Percentiles rank a stretch among this genome's conserved stretches.
These are phyloP conservation scores for Lippia alba DNA, from an alignment of 305 asterid species.

Conservation along the genomic window DNA sequence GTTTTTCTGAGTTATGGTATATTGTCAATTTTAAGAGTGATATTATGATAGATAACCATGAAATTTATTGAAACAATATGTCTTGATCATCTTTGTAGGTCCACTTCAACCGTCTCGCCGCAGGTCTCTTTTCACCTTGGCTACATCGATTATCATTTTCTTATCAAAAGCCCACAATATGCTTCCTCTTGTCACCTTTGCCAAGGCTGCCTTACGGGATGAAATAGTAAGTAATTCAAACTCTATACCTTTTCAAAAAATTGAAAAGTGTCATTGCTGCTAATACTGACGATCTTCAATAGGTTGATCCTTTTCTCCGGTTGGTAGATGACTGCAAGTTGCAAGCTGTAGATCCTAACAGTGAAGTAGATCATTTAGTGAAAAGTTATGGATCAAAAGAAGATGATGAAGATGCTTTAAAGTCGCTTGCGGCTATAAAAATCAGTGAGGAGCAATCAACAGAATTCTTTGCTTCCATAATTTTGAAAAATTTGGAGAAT, in stretches of 20 bases:
- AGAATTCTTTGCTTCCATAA: slow-evolving; percentile 60
- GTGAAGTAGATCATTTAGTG: slow-evolving; percentile 34
- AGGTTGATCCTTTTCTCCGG: slow-evolving; percentile 81
- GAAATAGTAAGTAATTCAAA: slow-evolving; percentile 54
- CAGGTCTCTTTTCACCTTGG: slow-evolving; percentile 75
- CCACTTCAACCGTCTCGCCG: slow-evolving; percentile 72
- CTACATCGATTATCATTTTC: slow-evolving; percentile 79
- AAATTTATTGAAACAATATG: slow-evolving; percentile 11
- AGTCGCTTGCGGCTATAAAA: slow-evolving; percentile 52
- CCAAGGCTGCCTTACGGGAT: slow-evolving; percentile 61
- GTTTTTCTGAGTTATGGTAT: background rate
- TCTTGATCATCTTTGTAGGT: slow-evolving; percentile 49
- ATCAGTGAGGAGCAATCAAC: slow-evolving; percentile 63
- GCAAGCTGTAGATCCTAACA: slow-evolving; percentile 51
- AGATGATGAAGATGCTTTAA: slow-evolving; percentile 73
- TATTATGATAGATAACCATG: slow-evolving; percentile 12
- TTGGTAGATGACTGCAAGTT: slow-evolving; percentile 75
- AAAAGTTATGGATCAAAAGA: slow-evolving; percentile 70
- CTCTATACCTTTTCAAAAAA: slow-evolving; percentile 14
- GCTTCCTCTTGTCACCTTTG: slow-evolving; percentile 56
- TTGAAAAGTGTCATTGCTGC: slow-evolving; percentile 24
- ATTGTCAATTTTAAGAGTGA: slow-evolving; percentile 12
- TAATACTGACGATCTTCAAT: slow-evolving; percentile 39
- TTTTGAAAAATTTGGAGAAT: slow-evolving; percentile 57
- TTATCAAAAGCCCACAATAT: slow-evolving; percentile 67